A percentile compares a stretch with the other conserved stretches of the same genome.
These are phyloP conservation scores for Corynespora cassiicola DNA, from an alignment of 2,329 filamentous ascomycete genomes.

Conservation along the genomic window DNA sequence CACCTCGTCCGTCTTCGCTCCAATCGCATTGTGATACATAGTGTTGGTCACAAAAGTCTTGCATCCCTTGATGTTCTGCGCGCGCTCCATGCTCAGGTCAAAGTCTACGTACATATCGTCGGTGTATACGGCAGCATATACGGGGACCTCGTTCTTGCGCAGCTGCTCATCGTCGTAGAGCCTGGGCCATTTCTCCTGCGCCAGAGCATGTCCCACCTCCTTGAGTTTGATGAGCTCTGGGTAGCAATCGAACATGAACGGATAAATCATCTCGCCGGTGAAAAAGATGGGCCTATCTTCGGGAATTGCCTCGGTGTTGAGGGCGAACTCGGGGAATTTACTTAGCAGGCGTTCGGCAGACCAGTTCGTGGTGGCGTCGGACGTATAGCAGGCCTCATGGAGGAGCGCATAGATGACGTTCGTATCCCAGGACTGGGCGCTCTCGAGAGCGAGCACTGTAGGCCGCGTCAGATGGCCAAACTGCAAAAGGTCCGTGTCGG, in stretches of 20 bases:
- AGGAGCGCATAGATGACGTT: conserved; percentile 84
- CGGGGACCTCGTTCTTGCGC: conserved; percentile 77
- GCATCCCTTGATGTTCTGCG: conserved; percentile 73
- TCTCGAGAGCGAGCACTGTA: conserved; percentile 73
- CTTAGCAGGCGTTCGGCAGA: conserved; percentile 71
- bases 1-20: conserved; percentile 76
- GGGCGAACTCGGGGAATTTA: conserved; percentile 55
- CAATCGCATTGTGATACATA: conserved; percentile 85
- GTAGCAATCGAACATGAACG: conserved; percentile 83
- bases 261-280: conserved; percentile 91
- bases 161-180: conserved; percentile 80
- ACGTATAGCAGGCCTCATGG: conserved; percentile 88
- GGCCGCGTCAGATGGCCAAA: conserved; percentile 78
- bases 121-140: conserved; percentile 82
- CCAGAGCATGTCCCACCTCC: conserved; percentile 74
- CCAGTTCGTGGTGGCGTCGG: conserved; percentile 73
- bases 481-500: conserved; percentile 74
- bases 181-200: conserved; percentile 71
- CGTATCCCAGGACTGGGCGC: conserved; percentile 72
- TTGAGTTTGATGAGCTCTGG: conserved; percentile 74
- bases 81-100: conserved; percentile 75
- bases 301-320: too few relatives aligned
- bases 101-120: conserved; percentile 95
- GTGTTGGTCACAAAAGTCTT: conserved; percentile 86
- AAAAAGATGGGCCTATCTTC: conserved; percentile 70